A percentile compares a stretch with the other conserved stretches of the same genome.
Evolutionary conservation across 352 stramenopile genomes (phyloP).

Genomic region (Globisporangium abappressorium): DNA sequence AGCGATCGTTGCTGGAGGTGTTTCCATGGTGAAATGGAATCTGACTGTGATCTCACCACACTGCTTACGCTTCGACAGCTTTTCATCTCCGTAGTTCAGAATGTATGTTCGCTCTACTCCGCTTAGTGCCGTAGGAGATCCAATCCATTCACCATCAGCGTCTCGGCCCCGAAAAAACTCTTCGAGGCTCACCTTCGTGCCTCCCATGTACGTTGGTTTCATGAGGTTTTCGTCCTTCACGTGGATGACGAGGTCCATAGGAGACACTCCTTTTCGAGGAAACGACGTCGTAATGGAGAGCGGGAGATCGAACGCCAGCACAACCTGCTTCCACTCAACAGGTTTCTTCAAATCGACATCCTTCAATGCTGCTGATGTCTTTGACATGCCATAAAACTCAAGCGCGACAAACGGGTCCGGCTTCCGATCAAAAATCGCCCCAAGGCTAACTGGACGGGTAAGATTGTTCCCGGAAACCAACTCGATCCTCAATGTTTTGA

Average conservation of each 20-base stretch:
- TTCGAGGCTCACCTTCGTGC: slow-evolving; percentile 27
- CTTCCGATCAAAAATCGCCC: slow-evolving; percentile 35
- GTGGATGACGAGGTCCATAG: slow-evolving; percentile 28
- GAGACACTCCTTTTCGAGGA: slow-evolving; percentile 18
- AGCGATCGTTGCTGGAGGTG: neutral
- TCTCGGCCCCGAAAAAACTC: slow-evolving; percentile 25
- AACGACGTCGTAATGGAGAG: neutral
- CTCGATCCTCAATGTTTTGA: slow-evolving; percentile 27
- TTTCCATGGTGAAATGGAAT: slow-evolving; percentile 23
- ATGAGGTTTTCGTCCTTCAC: slow-evolving; percentile 43
- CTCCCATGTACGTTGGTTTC: slow-evolving; percentile 44
- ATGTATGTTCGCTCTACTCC: slow-evolving; percentile 17
- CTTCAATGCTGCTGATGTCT: slow-evolving; percentile 24
- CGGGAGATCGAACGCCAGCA: slow-evolving; percentile 27
- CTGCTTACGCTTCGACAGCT: slow-evolving; percentile 32
- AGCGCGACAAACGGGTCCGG: slow-evolving; percentile 36
- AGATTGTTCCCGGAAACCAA: slow-evolving; percentile 27
- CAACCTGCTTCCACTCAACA: slow-evolving; percentile 22
- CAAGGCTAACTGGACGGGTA: slow-evolving; percentile 29
- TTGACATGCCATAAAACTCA: slow-evolving; percentile 26
- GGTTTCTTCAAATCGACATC: slow-evolving; percentile 40
- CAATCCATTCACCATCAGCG: slow-evolving; percentile 2
- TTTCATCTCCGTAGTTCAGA: slow-evolving; percentile 30
- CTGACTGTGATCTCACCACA: slow-evolving; percentile 37
- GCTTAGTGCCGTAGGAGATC: neutral